Evolutionary conservation across 2,329 filamentous ascomycete species (phyloP).

Genomic region (Colletotrichum acutatum): DNA sequence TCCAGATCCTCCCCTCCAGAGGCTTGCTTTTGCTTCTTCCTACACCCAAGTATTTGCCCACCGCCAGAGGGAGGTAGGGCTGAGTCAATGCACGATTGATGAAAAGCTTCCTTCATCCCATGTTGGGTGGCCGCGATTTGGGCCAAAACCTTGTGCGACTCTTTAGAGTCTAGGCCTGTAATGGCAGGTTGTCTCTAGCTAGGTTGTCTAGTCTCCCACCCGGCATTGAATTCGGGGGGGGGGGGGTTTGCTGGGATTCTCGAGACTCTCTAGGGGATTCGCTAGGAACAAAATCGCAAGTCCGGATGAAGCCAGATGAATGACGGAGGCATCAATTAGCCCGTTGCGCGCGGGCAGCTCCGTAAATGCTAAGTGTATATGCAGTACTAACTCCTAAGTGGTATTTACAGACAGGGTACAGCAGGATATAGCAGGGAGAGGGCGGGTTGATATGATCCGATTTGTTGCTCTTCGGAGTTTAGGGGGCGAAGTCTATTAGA

Average conservation of each 20-base stretch:
- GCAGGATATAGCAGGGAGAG: background rate
- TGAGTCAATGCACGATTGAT: constrained; percentile 15
- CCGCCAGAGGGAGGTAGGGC: constrained; percentile 13
- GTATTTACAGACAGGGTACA: background rate
- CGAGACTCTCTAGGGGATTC: too few relatives aligned
- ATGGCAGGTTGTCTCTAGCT: background rate
- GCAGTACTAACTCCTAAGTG: background rate
- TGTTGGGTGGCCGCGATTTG: background rate
- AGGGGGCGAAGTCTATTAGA: constrained; percentile 21
- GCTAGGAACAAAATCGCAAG: too few relatives aligned
- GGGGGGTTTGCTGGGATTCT: background rate
- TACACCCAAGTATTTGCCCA: background rate
- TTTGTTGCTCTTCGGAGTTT: background rate
- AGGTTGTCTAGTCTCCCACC: background rate
- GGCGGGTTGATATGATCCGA: background rate
- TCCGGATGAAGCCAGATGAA: background rate
- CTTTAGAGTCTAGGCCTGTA: background rate
- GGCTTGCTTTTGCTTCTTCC: background rate
- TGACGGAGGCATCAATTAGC: constrained; percentile 28
- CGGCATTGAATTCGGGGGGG: background rate
- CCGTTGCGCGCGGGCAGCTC: constrained; percentile 20
- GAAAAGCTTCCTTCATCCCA: constrained; percentile 23
- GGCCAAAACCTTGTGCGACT: background rate
- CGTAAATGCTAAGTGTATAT: background rate
- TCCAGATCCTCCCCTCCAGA: background rate